A percentile compares a stretch with the other conserved stretches of the same genome.
Conservation (phyloP, 345 rosid species). For the sweet orange (Citrus sinensis) region DNA sequence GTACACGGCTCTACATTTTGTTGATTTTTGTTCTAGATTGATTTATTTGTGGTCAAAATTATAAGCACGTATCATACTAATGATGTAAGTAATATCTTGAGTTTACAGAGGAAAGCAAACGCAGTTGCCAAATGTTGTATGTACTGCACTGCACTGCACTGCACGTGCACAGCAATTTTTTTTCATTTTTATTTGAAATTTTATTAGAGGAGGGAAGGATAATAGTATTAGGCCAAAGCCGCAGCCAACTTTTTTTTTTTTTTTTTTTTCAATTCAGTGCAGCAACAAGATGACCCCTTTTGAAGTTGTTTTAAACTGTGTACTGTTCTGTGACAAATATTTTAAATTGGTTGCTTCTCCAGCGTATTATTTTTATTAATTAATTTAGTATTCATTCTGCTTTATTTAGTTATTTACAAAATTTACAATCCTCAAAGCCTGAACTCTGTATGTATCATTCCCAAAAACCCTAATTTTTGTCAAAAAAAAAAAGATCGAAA, state of each 20-base stretch:
- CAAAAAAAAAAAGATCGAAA: neutral
- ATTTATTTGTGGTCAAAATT: neutral
- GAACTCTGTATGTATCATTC: neutral
- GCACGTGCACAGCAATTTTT: neutral
- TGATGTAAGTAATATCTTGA: neutral
- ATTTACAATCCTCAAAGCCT: too few species aligned
- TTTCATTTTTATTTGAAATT: neutral
- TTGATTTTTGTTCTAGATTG: neutral
- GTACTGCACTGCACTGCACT: neutral
- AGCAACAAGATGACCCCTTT: neutral
- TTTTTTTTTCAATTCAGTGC: neutral
- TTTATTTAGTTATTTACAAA: too few species aligned
- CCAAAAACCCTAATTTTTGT: neutral
- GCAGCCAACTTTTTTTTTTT: too few species aligned
- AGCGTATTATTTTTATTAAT: neutral
- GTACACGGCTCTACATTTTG: neutral
- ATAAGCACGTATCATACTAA: neutral
- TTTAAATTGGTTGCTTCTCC: neutral
- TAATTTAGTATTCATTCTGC: too few species aligned
- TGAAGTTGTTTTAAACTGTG: neutral
- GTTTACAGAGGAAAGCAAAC: neutral
- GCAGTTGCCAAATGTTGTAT: neutral
- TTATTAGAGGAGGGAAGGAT: slow-evolving; percentile 11
- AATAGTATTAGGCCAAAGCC: neutral
- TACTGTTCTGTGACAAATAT: neutral